phyloP scores from a whole-genome alignment of 768 basidiomycete species.

The Tulasnella sp. region DNA sequence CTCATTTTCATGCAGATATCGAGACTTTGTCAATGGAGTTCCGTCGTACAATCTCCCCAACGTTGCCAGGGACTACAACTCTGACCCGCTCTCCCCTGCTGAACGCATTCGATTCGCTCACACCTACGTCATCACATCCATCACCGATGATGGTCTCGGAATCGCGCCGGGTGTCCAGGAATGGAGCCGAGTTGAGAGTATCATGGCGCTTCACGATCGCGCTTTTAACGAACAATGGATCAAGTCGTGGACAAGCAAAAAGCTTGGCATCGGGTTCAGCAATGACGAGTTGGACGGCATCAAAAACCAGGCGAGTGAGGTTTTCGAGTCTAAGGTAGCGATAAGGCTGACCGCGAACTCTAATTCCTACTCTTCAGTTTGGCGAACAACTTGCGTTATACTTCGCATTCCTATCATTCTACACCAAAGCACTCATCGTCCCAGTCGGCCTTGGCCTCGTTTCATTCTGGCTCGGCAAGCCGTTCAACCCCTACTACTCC shows the following conservation, averaged over 20 bases:
- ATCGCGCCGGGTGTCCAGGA: constrained; percentile 57
- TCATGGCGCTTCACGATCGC: constrained; percentile 77
- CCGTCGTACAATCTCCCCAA: constrained; percentile 40
- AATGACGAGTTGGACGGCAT: constrained; percentile 52
- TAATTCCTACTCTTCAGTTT: constrained; percentile 33
- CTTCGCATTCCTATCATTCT: constrained; percentile 77
- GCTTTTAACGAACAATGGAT: constrained; percentile 74
- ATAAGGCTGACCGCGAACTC: background rate
- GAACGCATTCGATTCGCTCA: constrained; percentile 76
- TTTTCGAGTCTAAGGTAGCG: background rate
- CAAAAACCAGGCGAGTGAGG: constrained; percentile 48
- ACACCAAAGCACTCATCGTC: constrained; percentile 67
- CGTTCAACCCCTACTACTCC: constrained; percentile 72
- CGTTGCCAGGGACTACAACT: constrained; percentile 20
- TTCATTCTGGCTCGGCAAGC: constrained; percentile 56
- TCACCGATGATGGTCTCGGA: constrained; percentile 72
- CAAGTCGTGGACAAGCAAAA: constrained; percentile 54
- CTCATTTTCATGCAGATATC: constrained; percentile 36
- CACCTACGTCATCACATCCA: constrained; percentile 53
- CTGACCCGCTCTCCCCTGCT: constrained; percentile 43
- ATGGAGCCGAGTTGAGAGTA: constrained; percentile 72
- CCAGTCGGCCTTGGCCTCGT: constrained; percentile 59
- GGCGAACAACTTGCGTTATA: constrained; percentile 79
- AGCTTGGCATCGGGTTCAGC: constrained; percentile 39
- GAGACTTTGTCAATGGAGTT: constrained; percentile 66